Base-by-base conservation (phyloP, 306 rosid genomes). In the Abrus pulchellus region DNA sequence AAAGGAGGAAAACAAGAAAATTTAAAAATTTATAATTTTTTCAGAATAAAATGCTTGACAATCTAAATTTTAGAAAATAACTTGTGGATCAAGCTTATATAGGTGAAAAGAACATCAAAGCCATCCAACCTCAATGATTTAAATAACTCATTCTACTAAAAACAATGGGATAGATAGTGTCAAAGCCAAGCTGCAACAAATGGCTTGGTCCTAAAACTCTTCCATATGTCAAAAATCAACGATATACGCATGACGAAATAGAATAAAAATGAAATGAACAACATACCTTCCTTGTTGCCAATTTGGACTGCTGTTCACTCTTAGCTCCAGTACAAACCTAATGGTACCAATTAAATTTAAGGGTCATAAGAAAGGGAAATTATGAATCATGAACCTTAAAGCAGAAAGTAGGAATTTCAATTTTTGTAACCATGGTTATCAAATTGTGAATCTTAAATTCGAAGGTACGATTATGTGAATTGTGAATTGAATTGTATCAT, bases 251-350 rank as follows among this genome's bases (percentile, higher is more conserved):
- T 29, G 20, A 68, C 9, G 29, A 73, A 62, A 3, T 54, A 68
- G 33, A 74, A 36, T 7, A 28, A 8, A 28, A 38, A 66, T 34
- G 2, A 29, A 34, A 47, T 20, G 3, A 75, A 34, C 48, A 47
- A 32, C 74, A 38, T 82, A 95, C 98, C 98, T 95, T 95, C 65
- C 99, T 89, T 75, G 99, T 98, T 3, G 99, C 99, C 85, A 95
- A 84, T 87, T 90, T 93, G 1, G 99, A 95, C 79, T 93, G 98
- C 1, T 80, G 80, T 85, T 95, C 99, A 77, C 99, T 93, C 88
- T 93, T 95, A 14, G 99, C 99, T 76, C 99, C 98, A 20, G 97
- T 93, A 80, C 99, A 95, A 73, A 95, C 99, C 98, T 95, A 88
- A 57, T 54, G 71, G 76, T 44, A 67, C 9, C n/a, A 76, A 52